These are phyloP conservation scores for Magnaporthiopsis rhizophila DNA, from an alignment of 2,329 filamentous ascomycete species.

Conservation along the genomic window DNA sequence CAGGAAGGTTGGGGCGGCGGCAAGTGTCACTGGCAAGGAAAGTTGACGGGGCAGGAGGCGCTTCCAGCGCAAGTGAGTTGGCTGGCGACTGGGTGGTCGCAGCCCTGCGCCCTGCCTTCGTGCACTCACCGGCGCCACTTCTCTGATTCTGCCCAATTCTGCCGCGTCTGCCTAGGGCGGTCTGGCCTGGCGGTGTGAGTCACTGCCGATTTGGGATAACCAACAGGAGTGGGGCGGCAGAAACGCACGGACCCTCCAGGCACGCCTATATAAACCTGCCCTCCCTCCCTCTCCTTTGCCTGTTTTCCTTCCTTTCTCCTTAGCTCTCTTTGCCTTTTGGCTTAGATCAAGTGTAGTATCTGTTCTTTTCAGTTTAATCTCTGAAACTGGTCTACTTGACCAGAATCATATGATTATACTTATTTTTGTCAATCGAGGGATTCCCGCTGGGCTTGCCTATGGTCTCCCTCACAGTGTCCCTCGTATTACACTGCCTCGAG, in stretches of 20 bases:
- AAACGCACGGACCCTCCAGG: background rate
- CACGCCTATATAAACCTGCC: background rate
- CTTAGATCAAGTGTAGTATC: slow-evolving; percentile 93
- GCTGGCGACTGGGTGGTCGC: no score
- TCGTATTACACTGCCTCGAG: slow-evolving; percentile 66
- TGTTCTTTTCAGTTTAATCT: slow-evolving; percentile 97
- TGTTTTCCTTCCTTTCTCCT: slow-evolving; percentile 15
- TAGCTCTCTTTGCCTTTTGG: slow-evolving; percentile 49
- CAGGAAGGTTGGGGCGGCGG: no score
- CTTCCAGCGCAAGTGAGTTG: no score
- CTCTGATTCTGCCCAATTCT: no score
- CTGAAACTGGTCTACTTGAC: slow-evolving; percentile 70
- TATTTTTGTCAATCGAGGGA: slow-evolving; percentile 56
- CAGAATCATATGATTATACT: slow-evolving; percentile 67
- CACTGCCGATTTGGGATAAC: no score
- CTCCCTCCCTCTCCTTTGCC: background rate
- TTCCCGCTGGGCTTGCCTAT: slow-evolving; percentile 66
- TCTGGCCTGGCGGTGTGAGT: no score
- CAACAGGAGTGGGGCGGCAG: background rate
- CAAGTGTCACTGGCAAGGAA: no score
- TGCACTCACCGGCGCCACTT: no score
- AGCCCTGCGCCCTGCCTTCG: no score
- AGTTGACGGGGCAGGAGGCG: no score
- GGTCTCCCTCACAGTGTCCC: slow-evolving; percentile 58
- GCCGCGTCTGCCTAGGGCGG: no score